Percentiles rank a stretch among this genome's conserved stretches.
Evolutionary conservation across 495 filamentous ascomycete genomes (phyloP).

Genomic region (Zalerion maritima): DNA sequence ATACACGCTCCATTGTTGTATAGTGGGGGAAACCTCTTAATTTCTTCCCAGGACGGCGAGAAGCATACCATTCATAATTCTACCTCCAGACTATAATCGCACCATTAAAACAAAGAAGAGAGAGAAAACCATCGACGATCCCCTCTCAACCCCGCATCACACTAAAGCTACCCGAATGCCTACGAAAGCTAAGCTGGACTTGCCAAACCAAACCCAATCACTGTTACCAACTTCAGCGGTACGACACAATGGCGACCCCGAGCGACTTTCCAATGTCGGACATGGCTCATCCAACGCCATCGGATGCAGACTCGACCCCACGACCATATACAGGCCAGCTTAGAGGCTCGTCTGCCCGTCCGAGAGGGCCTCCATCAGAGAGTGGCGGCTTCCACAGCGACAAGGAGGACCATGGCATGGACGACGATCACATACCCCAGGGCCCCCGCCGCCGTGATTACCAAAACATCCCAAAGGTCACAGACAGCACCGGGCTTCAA

Average conservation of each 20-base stretch:
- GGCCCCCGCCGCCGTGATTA: constrained; percentile 45
- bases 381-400: constrained; percentile 50
- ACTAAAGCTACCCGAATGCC: too few relatives aligned
- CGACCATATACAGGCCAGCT: constrained; percentile 15
- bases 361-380: constrained; percentile 50
- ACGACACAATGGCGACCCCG: constrained; percentile 19
- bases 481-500: constrained; percentile 73
- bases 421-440: constrained; percentile 38
- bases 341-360: constrained; percentile 42
- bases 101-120: too few relatives aligned
- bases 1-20: too few relatives aligned
- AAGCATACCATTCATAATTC: too few relatives aligned
- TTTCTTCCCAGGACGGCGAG: too few relatives aligned
- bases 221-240: background rate
- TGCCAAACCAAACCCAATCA: too few relatives aligned
- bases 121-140: too few relatives aligned
- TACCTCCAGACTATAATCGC: too few relatives aligned
- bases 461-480: constrained; percentile 59
- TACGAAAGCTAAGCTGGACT: too few relatives aligned
- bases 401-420: constrained; percentile 43
- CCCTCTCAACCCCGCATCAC: too few relatives aligned
- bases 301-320: constrained; percentile 19
- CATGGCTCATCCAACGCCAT: too few relatives aligned
- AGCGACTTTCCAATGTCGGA: constrained; percentile 33
- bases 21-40: too few relatives aligned